phyloP scores from a whole-genome alignment of 2,329 filamentous ascomycete genomes.

The Parascedosporium putredinis region DNA sequence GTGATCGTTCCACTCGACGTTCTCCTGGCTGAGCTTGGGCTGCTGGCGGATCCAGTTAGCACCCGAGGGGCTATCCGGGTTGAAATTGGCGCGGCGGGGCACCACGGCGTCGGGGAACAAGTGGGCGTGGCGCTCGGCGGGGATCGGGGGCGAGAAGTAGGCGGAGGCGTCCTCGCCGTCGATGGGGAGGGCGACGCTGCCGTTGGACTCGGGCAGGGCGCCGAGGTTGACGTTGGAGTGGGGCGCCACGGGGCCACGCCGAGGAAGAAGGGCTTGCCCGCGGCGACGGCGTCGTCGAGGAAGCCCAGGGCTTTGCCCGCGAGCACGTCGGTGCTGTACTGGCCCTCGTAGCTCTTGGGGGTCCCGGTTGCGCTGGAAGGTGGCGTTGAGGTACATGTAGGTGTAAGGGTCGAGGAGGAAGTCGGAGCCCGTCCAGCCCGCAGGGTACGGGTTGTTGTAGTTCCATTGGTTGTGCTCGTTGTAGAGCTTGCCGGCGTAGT shows the following conservation, averaged over 20 bases:
- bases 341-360: conserved; percentile 39
- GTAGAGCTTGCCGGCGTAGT: conserved; percentile 46
- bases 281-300: conserved; percentile 37
- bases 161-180: conserved; percentile 5
- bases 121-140: conserved; percentile 44
- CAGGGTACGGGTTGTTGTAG: conserved; percentile 38
- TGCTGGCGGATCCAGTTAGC: conserved; percentile 34
- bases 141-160: conserved; percentile 21
- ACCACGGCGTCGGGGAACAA: conserved; percentile 49
- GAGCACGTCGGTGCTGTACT: conserved; percentile 43
- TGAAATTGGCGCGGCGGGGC: conserved; percentile 56
- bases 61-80: conserved; percentile 35
- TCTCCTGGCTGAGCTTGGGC: conserved; percentile 20
- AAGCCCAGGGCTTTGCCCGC: conserved; percentile 39
- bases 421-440: conserved; percentile 45
- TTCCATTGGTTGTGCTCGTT: conserved; percentile 38
- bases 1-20: conserved; percentile 24
- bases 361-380: conserved; percentile 49
- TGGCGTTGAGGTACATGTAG: conserved; percentile 57
- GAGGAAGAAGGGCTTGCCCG: conserved; percentile 43
- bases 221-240: conserved; percentile 20
- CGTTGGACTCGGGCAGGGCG: conserved; percentile 10
- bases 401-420: conserved; percentile 57
- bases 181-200: background rate
- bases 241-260: conserved; percentile 34